Conservation (phyloP, 2,329 filamentous ascomycete genomes). For the Ophiocordyceps camponoti-leonardi region DNA sequence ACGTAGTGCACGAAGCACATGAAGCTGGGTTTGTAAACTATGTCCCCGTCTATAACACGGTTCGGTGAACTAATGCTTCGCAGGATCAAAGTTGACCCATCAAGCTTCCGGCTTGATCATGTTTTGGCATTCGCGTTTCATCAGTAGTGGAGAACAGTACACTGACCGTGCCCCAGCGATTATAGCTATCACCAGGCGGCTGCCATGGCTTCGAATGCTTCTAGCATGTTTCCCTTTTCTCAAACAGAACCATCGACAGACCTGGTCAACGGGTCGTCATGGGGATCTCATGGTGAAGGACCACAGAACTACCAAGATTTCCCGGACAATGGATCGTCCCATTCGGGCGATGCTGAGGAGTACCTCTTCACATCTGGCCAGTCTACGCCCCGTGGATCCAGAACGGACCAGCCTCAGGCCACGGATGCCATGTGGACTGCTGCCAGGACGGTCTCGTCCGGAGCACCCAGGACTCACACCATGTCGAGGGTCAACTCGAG, state of each 20-base stretch:
- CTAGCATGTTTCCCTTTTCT: conserved; percentile 39
- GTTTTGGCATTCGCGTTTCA: conserved; percentile 5
- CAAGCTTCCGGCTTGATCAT: conserved; percentile 11
- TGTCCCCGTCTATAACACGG: too few species aligned
- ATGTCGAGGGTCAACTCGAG: conserved; percentile 22
- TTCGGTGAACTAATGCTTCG: conserved; percentile 4
- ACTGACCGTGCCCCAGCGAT: conserved; percentile 39
- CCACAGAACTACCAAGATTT: conserved; percentile 41
- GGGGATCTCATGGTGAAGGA: conserved; percentile 39
- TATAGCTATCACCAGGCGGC: conserved; percentile 37
- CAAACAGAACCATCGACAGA: conserved; percentile 41
- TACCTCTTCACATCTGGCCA: conserved; percentile 37
- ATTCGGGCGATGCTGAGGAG: conserved; percentile 36
- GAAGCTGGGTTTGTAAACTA: conserved; percentile 10
- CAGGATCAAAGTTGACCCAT: conserved; percentile 41
- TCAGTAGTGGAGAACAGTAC: conserved; percentile 29
- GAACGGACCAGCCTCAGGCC: conserved; percentile 26
- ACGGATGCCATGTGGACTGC: conserved; percentile 32
- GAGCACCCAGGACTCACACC: conserved; percentile 16
- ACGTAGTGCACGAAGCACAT: not conserved
- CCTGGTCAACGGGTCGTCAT: conserved; percentile 35
- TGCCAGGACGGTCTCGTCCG: conserved; percentile 15
- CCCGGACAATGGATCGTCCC: conserved; percentile 30
- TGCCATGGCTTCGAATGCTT: conserved; percentile 28
- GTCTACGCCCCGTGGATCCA: conserved; percentile 31